Percentiles rank a stretch among this genome's conserved stretches.
These are phyloP conservation scores for Blastobotrys chiropterorum DNA, from an alignment of 805 yeast genomes.

Conservation along the genomic window DNA sequence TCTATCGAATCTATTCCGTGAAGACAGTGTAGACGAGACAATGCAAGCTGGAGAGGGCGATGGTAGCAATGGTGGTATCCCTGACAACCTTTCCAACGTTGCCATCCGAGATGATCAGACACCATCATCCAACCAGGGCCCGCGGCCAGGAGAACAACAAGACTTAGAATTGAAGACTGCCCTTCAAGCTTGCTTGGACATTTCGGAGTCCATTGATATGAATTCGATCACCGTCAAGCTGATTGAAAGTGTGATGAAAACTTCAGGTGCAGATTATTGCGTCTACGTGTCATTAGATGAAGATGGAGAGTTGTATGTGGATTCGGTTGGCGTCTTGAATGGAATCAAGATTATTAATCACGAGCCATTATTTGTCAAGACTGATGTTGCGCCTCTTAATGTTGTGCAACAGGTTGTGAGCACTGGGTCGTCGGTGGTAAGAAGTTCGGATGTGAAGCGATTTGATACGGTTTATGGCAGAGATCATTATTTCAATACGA, in stretches of 20 bases:
- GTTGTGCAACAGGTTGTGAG: conserved; percentile 36
- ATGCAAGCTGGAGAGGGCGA: too few species aligned
- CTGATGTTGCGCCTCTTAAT: conserved; percentile 40
- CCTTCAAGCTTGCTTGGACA: conserved; percentile 41
- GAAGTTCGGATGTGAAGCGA: conserved; percentile 32
- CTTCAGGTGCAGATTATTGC: conserved; percentile 35
- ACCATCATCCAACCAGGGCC: neutral
- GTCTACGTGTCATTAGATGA: conserved; percentile 30
- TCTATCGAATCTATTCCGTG: conserved; percentile 26
- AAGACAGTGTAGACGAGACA: conserved; percentile 7
- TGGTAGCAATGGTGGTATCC: too few species aligned
- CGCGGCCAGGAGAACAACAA: conserved; percentile 4
- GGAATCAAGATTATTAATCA: conserved; percentile 29
- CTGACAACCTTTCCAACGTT: neutral
- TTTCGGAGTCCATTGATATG: conserved; percentile 41
- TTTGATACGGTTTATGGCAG: conserved; percentile 32
- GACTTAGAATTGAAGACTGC: conserved; percentile 31
- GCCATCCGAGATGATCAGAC: neutral
- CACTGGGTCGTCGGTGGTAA: conserved; percentile 34
- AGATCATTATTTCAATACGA: conserved; percentile 38
- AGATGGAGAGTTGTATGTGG: conserved; percentile 27
- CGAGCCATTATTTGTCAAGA: conserved; percentile 36
- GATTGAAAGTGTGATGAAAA: conserved; percentile 35
- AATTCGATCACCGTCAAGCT: conserved; percentile 35
- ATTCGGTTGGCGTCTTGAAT: conserved; percentile 25